Evolutionary conservation across 2,329 filamentous ascomycete species (phyloP), one percentile per base, ranked within the genome.

Genomic region (Phaeosphaeria sp.): DNA sequence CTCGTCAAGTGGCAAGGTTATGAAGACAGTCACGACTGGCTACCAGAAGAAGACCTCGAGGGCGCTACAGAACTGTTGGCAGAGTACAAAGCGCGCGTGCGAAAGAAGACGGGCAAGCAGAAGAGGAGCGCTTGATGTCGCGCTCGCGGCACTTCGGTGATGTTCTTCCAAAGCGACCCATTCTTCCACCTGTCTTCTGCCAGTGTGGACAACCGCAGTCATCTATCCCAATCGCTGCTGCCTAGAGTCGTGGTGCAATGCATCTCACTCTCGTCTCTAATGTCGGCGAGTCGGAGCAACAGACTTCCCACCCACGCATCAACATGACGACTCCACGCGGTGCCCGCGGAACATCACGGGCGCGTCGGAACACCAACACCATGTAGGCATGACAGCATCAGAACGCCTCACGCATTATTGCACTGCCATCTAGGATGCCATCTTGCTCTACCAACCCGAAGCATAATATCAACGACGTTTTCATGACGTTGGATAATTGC

Each of bases 1-100:
- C 67, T 71, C 0, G 72, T 77, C n/a, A 74, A 74, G 39, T 77
- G 74, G 74, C 65, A 71, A 21, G 73, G 70, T 1, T 73, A 72
- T 43, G 63, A 71, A 7, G 68, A 74, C 25, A 65, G 63, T 2
- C 59, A 65, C n/a, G 71, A 74, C 46, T 77, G 74, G 73, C 52
- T 75, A 4, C 36, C 64, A 0, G 68, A 69, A 49, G 64, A 67
- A 11, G 67, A 74, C 20, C 59, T 76, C 7, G 61, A 56, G 2
- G 68, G 71, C 4, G 72, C 73, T 1, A 15, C 40, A 1, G 72
- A 75, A 42, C 9, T 76, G 40, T 62, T 76, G 8, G 25, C 52
- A 0, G 66, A 67, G 25, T 76, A 75, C 42, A 60, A 72, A 9
- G 47, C 61, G 17, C 53, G 27, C n/a, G 7, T 67, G 1, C 44